phyloP scores from a whole-genome alignment of 2,329 filamentous ascomycete species.

The Fusarium multiceps region DNA sequence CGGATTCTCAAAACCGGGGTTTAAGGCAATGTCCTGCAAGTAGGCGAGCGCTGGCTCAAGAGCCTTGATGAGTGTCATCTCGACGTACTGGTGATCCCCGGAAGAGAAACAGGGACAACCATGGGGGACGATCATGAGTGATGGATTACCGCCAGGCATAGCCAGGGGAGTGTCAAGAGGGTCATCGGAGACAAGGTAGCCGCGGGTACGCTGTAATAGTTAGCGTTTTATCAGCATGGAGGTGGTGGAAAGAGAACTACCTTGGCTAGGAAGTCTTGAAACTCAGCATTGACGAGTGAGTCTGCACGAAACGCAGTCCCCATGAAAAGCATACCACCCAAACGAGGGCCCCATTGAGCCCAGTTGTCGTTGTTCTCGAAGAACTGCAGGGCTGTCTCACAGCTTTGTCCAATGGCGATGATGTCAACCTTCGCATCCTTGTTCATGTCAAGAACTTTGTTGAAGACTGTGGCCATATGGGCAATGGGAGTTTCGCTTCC shows the following conservation, averaged over 20 bases:
- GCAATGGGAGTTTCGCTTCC: conserved; percentile 66
- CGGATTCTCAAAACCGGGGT: conserved; percentile 55
- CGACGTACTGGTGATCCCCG: conserved; percentile 67
- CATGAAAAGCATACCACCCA: conserved; percentile 63
- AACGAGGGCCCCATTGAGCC: conserved; percentile 54
- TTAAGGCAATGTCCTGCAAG: conserved; percentile 66
- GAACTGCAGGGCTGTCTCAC: conserved; percentile 67
- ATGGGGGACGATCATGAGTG: conserved; percentile 56
- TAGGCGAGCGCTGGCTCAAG: conserved; percentile 68
- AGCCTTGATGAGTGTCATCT: conserved; percentile 70
- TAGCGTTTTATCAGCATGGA: conserved; percentile 19
- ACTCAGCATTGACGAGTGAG: conserved; percentile 55
- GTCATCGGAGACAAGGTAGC: conserved; percentile 66
- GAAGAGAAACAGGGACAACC: conserved; percentile 78
- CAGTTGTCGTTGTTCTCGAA: conserved; percentile 68
- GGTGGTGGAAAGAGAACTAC: conserved; percentile 48
- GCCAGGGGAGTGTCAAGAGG: conserved; percentile 65
- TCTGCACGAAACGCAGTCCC: conserved; percentile 58
- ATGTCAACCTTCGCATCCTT: conserved; percentile 71
- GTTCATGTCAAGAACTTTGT: conserved; percentile 65
- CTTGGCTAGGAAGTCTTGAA: conserved; percentile 63
- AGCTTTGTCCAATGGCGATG: conserved; percentile 76
- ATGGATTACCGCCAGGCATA: conserved; percentile 61
- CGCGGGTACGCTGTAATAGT: conserved; percentile 64
- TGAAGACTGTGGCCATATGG: conserved; percentile 76